phyloP scores from a whole-genome alignment of 148 eudicot genomes.

The Arctostaphylos glauca region DNA sequence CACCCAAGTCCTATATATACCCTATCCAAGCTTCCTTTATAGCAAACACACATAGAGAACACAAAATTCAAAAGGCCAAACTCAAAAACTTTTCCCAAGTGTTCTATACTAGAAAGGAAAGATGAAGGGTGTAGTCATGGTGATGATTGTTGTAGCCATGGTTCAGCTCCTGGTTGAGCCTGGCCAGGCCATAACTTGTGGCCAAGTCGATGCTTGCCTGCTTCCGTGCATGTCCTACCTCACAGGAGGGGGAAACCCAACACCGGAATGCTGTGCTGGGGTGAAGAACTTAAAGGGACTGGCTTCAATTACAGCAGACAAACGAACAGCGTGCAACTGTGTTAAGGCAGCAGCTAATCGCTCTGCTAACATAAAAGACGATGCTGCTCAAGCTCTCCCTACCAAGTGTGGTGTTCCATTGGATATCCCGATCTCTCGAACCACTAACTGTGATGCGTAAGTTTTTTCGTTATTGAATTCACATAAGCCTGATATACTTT shows the following conservation, averaged over 20 bases:
- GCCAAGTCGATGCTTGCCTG: constrained; percentile 18
- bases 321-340: constrained; percentile 20
- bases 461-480: neutral
- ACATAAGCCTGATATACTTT: neutral
- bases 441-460: constrained; percentile 21
- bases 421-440: constrained; percentile 24
- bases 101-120: neutral
- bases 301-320: constrained; percentile 14
- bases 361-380: constrained; percentile 18
- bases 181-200: constrained; percentile 22
- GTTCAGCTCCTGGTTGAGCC: constrained; percentile 18
- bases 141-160: constrained; percentile 21
- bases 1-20: neutral
- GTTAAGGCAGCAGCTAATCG: constrained; percentile 24
- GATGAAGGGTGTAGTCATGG: constrained; percentile 21
- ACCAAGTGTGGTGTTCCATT: constrained; percentile 25
- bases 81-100: neutral
- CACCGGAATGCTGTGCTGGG: constrained; percentile 21
- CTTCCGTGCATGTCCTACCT: constrained; percentile 25
- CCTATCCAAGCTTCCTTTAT: neutral
- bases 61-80: neutral
- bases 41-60: neutral
- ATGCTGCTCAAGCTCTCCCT: constrained; percentile 21
- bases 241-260: constrained; percentile 13
- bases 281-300: constrained; percentile 13